A percentile compares a stretch with the other conserved stretches of the same genome.
Evolutionary conservation across 441 rosid genomes (phyloP).

Genomic region (Pelargonium australe): DNA sequence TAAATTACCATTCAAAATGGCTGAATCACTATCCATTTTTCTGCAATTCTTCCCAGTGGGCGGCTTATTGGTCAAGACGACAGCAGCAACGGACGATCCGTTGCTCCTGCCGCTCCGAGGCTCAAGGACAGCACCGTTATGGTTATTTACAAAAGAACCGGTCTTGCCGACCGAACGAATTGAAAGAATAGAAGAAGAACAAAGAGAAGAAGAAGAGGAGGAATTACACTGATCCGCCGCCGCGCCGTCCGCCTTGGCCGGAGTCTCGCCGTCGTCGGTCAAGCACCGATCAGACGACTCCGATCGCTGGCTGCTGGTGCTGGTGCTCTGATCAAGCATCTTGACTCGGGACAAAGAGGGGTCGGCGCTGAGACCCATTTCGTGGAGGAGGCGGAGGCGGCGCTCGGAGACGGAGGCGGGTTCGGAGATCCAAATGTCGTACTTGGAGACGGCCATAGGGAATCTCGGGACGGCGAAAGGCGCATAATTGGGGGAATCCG

Average conservation of each 20-base stretch:
- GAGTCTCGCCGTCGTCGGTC: constrained; percentile 28
- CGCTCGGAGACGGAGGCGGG: constrained; percentile 84
- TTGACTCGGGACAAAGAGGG: constrained; percentile 40
- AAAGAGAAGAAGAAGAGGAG: constrained; percentile 20
- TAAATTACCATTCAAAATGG: constrained; percentile 19
- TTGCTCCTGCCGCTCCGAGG: constrained; percentile 21
- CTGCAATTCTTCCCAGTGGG: constrained; percentile 35
- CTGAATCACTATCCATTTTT: constrained; percentile 31
- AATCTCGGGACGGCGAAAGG: constrained; percentile 43
- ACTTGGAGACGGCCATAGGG: constrained; percentile 40
- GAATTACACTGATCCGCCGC: constrained; percentile 8
- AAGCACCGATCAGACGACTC: constrained; percentile 36
- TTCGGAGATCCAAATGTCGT: constrained; percentile 88
- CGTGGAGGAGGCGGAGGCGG: constrained; percentile 50
- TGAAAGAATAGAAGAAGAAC: constrained; percentile 39
- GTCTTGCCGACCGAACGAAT: constrained; percentile 11
- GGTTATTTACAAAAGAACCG: constrained; percentile 19
- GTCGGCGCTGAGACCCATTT: constrained; percentile 66
- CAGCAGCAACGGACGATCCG: constrained; percentile 22
- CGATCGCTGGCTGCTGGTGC: constrained; percentile 27
- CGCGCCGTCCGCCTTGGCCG: constrained; percentile 49
- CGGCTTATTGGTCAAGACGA: constrained; percentile 39
- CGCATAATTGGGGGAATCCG: constrained; percentile 24
- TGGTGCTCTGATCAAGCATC: background rate
- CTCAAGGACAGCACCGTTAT: constrained; percentile 27